Evolutionary conservation across 1,284 basidiomycete species (phyloP), one percentile per base, ranked within the genome.

Genomic region (Fistulina hepatica): DNA sequence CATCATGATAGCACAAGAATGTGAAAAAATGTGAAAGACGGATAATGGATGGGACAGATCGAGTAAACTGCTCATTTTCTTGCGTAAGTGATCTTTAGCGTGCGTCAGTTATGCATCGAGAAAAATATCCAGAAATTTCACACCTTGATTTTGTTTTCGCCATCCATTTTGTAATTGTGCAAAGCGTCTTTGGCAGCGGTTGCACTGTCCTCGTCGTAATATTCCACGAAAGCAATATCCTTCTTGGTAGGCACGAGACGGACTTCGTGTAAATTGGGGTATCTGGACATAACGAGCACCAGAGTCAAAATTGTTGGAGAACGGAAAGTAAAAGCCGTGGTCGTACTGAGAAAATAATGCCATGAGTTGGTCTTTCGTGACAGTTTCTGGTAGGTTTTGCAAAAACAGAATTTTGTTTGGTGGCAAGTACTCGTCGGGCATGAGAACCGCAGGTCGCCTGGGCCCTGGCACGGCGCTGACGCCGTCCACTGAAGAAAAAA

Each of bases 361-460:
- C 57, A 81, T 76, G 47, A 97, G 79, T 52, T 89, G 82, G 39
- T 93, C 90, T 55, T 93, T 90, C 37, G 81, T 89, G 49, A 86
- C 81, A 26, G 64, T 82, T 52, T 91, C 88, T n/a, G 91, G 91
- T 21, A 95, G 68, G 58, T 95, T 95, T 64, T 99, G 94, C 47
- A 98, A 59, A 72, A 99, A 99, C 40, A 99, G 74, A 62, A 97
- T 94, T 59, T 92, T 92, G 82, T 99, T 98, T 21, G 94, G 94
- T 4, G 95, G 95, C 6, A 98, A 74, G 61, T 98, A 98, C 60
- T 98, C 94, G 81, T 99, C 94, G 21, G 95, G 93, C 86, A 95
- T 93, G 56, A 91, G 86, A 46, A 97, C 81, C 48, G 80, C 76
- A 22, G 83, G 81, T 39, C 85, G 72, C 59, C 81, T 84, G 19